Percentiles rank a stretch among this genome's conserved stretches.
Conservation (phyloP, 257 asterid genomes). For the Plantago ovata region DNA sequence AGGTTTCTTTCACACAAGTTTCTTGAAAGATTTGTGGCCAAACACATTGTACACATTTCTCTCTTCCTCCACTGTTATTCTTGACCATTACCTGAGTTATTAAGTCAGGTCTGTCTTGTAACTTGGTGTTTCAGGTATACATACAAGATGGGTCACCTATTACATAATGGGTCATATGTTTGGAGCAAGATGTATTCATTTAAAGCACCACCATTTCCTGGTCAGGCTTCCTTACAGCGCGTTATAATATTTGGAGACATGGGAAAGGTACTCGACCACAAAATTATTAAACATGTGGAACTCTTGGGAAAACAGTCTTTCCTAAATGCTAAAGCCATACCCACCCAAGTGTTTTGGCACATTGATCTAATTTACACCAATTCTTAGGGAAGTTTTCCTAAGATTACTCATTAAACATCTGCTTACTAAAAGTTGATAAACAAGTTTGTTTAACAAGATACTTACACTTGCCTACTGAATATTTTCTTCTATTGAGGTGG, state of each 20-base stretch:
- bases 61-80: not conserved
- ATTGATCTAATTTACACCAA: no score
- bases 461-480: no score
- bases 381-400: no score
- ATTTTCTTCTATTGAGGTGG: no score
- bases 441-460: no score
- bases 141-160: slow-evolving; percentile 48
- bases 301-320: not conserved
- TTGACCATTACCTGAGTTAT: not conserved
- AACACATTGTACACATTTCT: slow-evolving; percentile 23
- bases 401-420: no score
- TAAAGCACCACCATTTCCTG: slow-evolving; percentile 53
- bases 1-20: slow-evolving; percentile 69
- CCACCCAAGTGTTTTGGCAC: no score
- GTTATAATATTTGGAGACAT: slow-evolving; percentile 61
- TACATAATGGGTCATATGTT: slow-evolving; percentile 34
- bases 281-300: not conserved
- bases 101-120: slow-evolving; percentile 9
- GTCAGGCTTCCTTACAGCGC: slow-evolving; percentile 56
- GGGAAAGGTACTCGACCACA: slow-evolving; percentile 41
- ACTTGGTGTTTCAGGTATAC: slow-evolving; percentile 37
- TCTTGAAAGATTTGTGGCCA: slow-evolving; percentile 70
- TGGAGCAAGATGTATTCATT: slow-evolving; percentile 58
- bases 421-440: no score
- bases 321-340: no score